Conservation (phyloP, 106 monocot genomes). For the Chionographis japonica region DNA sequence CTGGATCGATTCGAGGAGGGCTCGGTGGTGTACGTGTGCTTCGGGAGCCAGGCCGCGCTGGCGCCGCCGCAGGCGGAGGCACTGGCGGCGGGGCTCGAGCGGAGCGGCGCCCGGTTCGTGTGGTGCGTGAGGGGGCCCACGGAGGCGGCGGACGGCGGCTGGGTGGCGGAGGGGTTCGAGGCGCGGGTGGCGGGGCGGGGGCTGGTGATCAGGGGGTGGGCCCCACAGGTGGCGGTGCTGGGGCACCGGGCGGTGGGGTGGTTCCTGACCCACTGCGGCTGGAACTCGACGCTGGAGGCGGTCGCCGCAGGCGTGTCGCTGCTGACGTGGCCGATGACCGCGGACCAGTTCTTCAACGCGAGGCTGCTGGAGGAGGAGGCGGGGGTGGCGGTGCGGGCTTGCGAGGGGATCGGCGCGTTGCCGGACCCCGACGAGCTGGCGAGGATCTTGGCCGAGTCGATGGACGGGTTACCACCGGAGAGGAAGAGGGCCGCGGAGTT, state of each 20-base stretch:
- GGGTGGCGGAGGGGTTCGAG: conserved; percentile 26
- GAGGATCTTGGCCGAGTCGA: conserved; percentile 7
- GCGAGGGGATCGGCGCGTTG: conserved; percentile 18
- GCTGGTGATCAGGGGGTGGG: conserved; percentile 36
- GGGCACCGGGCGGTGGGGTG: conserved; percentile 34
- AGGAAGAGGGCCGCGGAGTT: neutral
- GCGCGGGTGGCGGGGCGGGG: conserved; percentile 21
- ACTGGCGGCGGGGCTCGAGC: conserved; percentile 30
- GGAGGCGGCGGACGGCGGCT: neutral
- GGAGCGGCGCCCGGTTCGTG: conserved; percentile 25
- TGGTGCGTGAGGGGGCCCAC: conserved; percentile 16
- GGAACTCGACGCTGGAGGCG: conserved; percentile 46
- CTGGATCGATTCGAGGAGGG: conserved; percentile 10
- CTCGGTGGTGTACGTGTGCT: conserved; percentile 38
- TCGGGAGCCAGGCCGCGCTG: conserved; percentile 30
- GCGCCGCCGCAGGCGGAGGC: conserved; percentile 13
- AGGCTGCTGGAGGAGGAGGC: conserved; percentile 37
- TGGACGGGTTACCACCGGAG: neutral
- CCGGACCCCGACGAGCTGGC: conserved; percentile 30
- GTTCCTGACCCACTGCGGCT: conserved; percentile 57
- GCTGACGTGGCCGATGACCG: conserved; percentile 44
- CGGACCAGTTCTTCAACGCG: conserved; percentile 61
- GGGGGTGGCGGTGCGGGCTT: conserved; percentile 16
- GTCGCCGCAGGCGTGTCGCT: conserved; percentile 27
- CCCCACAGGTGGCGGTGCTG: conserved; percentile 40